Evolutionary conservation across 495 filamentous ascomycete species (phyloP), one percentile per base, ranked within the genome.

Genomic region (Corynascus novoguineensis): DNA sequence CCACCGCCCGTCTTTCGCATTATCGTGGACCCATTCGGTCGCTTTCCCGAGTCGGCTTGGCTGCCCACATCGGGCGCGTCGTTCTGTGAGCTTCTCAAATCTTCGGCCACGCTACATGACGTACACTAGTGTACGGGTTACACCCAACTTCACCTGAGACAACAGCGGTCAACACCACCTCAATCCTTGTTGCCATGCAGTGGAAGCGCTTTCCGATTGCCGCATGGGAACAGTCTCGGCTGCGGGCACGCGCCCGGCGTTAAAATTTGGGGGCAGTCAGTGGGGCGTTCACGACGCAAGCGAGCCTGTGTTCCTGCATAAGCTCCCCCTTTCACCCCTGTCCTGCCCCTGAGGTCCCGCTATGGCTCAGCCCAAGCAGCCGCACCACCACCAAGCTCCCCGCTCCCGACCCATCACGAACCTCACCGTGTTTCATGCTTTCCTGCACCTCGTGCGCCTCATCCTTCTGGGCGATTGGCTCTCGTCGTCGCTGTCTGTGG

Each of bases 401-500:
- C 57, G 57, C 50, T 48, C 55, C 58, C 53, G 44, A 54, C 57
- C 53, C 58, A 60, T 60, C 52, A 32, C 47, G 54, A 52, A 55
- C 50, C 34, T 60, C 45, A 44, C 32, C 40, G 8, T 53, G 61
- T 63, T 63, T 63, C 60, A 63, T 44, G 56, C 49, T 45, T 35
- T n/a, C 25, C 57, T 27, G 29, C 28, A 19, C 24, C 29, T 41
- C 49, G 50, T 32, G 42, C 55, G 50, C 21, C 34, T 44, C 35
- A 42, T 10, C 49, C 15, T 8, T 24, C 54, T 46, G 35, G 7
- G 17, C 54, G 5, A 58, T 27, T 45, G 47, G 47, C 11, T 37
- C 24, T 32, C 17, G 22, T 32, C n/a, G 41, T 15, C 12, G 14
- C 24, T 21, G 11, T 19, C 12, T 10, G 15, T 31, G 15, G 28